A percentile compares a stretch with the other conserved stretches of the same genome.
These are phyloP conservation scores for Aspergillus melleus DNA, from an alignment of 2,329 filamentous ascomycete species.

Conservation along the genomic window DNA sequence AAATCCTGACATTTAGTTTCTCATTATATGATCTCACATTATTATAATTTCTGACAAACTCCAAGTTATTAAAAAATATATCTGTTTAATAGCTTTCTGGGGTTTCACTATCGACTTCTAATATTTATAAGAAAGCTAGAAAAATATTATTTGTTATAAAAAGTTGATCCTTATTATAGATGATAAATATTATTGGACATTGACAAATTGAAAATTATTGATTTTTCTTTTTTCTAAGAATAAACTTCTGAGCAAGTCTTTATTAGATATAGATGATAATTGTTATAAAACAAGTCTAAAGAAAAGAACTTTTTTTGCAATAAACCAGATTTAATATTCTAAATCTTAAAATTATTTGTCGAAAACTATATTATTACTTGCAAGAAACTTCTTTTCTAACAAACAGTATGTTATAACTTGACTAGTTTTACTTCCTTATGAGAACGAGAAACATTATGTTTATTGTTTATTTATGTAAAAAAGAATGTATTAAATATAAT, in stretches of 20 bases:
- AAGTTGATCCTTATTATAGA: no score
- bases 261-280: not conserved
- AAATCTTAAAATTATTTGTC: constrained; percentile 16
- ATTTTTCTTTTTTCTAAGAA: not conserved
- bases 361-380: constrained; percentile 12
- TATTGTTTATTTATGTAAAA: constrained; percentile 9
- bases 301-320: constrained; percentile 4
- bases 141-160: no score
- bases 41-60: no score
- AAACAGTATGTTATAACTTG: constrained; percentile 8
- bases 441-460: constrained; percentile 15
- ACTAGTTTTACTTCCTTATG: constrained; percentile 3
- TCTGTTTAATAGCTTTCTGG: no score
- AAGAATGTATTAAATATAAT: constrained; percentile 16
- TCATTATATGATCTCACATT: no score
- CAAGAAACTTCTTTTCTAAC: constrained; percentile 8
- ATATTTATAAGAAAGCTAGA: no score
- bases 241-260: not conserved
- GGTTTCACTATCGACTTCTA: no score
- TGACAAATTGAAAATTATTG: not conserved
- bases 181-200: no score
- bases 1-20: no score
- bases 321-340: constrained; percentile 4
- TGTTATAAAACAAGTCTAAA: not conserved
- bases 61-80: no score